Conservation (phyloP, 192 early-diverging fungal species). For the Coemansia sp. region DNA sequence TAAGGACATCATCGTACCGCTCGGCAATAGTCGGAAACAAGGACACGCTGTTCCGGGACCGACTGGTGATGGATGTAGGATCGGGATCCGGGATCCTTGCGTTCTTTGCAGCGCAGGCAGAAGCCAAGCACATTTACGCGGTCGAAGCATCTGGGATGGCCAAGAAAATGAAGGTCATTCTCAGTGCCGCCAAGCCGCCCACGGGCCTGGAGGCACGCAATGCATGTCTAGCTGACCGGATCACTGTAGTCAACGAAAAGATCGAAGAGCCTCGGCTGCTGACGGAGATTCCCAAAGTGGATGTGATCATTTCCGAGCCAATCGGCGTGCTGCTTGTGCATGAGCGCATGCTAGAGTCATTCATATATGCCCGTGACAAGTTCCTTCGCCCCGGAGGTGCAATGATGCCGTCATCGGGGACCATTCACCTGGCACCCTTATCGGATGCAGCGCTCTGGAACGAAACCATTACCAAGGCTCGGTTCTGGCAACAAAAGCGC, state of each 20-base stretch:
- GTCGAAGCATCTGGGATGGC: slow-evolving; percentile 97
- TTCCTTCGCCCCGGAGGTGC: slow-evolving; percentile 92
- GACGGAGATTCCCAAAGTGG: slow-evolving; percentile 70
- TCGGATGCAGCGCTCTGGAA: slow-evolving; percentile 78
- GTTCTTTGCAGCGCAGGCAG: slow-evolving; percentile 93
- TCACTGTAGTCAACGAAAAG: slow-evolving; percentile 84
- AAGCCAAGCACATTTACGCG: slow-evolving; percentile 91
- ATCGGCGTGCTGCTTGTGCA: slow-evolving; percentile 97
- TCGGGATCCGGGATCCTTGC: slow-evolving; percentile 93
- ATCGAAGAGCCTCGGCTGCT: slow-evolving; percentile 76
- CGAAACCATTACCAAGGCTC: slow-evolving; percentile 90
- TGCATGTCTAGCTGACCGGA: slow-evolving; percentile 72
- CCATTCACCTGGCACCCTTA: slow-evolving; percentile 86
- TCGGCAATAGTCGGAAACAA: slow-evolving; percentile 86
- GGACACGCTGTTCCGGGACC: slow-evolving; percentile 70
- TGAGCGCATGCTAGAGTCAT: slow-evolving; percentile 84
- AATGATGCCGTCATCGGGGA: slow-evolving; percentile 87
- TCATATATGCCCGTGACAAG: slow-evolving; percentile 63
- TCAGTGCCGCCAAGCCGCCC: slow-evolving; percentile 59
- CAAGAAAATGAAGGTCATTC: slow-evolving; percentile 78
- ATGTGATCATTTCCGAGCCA: slow-evolving; percentile 95
- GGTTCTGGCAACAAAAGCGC: slow-evolving; percentile 80
- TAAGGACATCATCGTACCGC: slow-evolving; percentile 93
- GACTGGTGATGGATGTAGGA: slow-evolving; percentile 91
- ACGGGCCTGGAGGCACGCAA: slow-evolving; percentile 58